Conservation (phyloP, 176 grass and related monocot genomes). For the Tuctoria greenei region DNA sequence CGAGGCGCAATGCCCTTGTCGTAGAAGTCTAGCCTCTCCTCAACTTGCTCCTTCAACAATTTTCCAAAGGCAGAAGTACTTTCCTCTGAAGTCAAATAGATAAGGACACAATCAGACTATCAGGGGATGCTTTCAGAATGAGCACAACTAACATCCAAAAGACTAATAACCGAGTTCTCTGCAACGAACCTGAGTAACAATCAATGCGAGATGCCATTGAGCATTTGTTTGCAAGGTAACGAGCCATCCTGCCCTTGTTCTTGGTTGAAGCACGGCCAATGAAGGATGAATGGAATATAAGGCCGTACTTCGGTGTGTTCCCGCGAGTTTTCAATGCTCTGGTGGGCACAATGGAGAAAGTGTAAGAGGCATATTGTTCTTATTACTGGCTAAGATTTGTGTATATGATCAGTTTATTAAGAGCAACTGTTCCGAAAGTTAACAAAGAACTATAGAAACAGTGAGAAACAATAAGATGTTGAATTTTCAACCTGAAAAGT, state of each 20-base stretch:
- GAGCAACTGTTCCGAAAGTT: neutral
- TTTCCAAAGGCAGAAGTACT: constrained; percentile 65
- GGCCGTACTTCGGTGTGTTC: constrained; percentile 96
- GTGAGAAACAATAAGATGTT: neutral
- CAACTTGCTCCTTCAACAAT: constrained; percentile 86
- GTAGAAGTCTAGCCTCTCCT: constrained; percentile 90
- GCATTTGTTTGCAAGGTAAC: constrained; percentile 95
- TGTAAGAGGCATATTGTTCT: neutral
- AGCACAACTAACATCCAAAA: neutral
- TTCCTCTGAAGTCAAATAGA: constrained; percentile 42
- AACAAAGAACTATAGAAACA: neutral
- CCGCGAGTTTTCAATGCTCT: constrained; percentile 88
- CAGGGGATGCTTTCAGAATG: neutral
- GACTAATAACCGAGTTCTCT: neutral
- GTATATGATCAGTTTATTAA: neutral
- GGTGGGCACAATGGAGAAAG: constrained; percentile 14
- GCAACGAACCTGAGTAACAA: constrained; percentile 78
- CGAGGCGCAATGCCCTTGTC: constrained; percentile 84
- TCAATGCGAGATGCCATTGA: constrained; percentile 98
- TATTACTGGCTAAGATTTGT: neutral
- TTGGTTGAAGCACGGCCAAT: constrained; percentile 89
- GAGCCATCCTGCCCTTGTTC: constrained; percentile 97
- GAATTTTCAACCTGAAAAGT: constrained; percentile 66
- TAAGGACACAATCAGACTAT: constrained; percentile 19
- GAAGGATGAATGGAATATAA: constrained; percentile 96